Evolutionary conservation across 1,284 basidiomycete species (phyloP).

Genomic region (Xerocomus minutiporus): DNA sequence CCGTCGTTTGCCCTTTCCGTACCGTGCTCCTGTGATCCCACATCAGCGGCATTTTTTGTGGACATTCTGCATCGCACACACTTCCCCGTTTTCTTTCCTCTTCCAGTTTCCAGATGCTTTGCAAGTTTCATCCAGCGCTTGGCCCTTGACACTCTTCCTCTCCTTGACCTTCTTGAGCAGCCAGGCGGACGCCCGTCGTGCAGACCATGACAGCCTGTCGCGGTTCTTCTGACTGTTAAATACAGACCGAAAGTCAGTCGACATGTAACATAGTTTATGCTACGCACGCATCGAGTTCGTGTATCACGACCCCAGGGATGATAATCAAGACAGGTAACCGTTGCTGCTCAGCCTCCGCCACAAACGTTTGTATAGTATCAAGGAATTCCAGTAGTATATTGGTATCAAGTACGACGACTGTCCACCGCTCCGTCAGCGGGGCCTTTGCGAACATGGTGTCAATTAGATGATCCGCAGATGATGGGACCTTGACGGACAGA

Average conservation of each 20-base stretch:
- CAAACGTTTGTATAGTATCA: constrained; percentile 58
- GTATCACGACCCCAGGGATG: constrained; percentile 66
- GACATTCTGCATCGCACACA: constrained; percentile 21
- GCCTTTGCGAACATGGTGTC: constrained; percentile 27
- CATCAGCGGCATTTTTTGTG: constrained; percentile 4
- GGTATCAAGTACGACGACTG: constrained; percentile 64
- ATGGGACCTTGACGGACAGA: constrained; percentile 18
- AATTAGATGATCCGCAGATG: not conserved
- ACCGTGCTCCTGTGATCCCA: constrained; percentile 14
- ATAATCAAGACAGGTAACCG: constrained; percentile 51
- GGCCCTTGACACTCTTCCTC: constrained; percentile 54
- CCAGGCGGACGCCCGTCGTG: constrained; percentile 68
- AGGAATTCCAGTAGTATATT: constrained; percentile 67
- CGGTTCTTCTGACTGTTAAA: constrained; percentile 58
- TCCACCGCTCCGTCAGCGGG: constrained; percentile 36
- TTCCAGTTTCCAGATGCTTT: constrained; percentile 57
- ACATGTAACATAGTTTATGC: constrained; percentile 1
- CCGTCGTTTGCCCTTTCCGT: constrained; percentile 53
- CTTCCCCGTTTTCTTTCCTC: constrained; percentile 42
- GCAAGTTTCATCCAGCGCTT: constrained; percentile 63
- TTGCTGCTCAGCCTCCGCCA: constrained; percentile 52
- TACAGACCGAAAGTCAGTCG: constrained; percentile 3
- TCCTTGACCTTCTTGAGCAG: constrained; percentile 61
- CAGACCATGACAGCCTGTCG: constrained; percentile 56
- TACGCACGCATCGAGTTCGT: constrained; percentile 66